Evolutionary conservation across 805 yeast species (phyloP).

Genomic region (Candida loeiensis): DNA sequence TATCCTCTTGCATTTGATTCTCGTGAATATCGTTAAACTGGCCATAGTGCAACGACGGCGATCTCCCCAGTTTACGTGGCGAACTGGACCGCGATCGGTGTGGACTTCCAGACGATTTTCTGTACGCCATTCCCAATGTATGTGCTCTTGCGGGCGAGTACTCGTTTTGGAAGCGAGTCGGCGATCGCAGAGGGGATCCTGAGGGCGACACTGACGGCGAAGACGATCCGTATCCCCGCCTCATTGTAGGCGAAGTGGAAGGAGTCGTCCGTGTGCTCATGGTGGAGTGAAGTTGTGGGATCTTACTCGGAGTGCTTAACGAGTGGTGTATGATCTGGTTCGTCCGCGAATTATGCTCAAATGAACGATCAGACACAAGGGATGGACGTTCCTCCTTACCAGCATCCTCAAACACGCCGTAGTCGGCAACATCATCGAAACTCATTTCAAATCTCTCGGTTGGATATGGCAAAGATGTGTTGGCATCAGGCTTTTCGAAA

Average conservation of each 20-base stretch:
- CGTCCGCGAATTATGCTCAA: neutral
- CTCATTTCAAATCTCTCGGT: neutral
- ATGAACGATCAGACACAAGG: too few species aligned
- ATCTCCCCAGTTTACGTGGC: slow-evolving; percentile 3
- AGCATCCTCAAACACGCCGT: neutral
- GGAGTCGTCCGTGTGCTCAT: slow-evolving; percentile 11
- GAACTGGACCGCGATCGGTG: slow-evolving; percentile 6
- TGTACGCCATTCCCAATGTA: neutral
- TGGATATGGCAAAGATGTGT: neutral
- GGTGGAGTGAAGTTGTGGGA: slow-evolving; percentile 10
- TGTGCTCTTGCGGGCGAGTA: slow-evolving; percentile 1
- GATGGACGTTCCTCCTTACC: too few species aligned
- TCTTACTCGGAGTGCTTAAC: slow-evolving; percentile 10
- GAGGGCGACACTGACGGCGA: neutral
- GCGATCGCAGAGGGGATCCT: slow-evolving; percentile 1
- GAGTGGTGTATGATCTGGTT: slow-evolving; percentile 9
- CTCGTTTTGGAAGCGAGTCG: neutral
- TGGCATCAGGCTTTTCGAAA: too few species aligned
- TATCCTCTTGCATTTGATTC: neutral
- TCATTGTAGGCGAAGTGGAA: neutral
- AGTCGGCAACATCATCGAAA: neutral
- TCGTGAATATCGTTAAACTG: neutral
- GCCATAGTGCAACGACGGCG: slow-evolving; percentile 1
- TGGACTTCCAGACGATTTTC: neutral
- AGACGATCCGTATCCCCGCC: neutral